Percentiles rank a stretch among this genome's conserved stretches.
These are phyloP conservation scores for Zasmidium angulare DNA, from an alignment of 2,329 filamentous ascomycete species.

Conservation along the genomic window DNA sequence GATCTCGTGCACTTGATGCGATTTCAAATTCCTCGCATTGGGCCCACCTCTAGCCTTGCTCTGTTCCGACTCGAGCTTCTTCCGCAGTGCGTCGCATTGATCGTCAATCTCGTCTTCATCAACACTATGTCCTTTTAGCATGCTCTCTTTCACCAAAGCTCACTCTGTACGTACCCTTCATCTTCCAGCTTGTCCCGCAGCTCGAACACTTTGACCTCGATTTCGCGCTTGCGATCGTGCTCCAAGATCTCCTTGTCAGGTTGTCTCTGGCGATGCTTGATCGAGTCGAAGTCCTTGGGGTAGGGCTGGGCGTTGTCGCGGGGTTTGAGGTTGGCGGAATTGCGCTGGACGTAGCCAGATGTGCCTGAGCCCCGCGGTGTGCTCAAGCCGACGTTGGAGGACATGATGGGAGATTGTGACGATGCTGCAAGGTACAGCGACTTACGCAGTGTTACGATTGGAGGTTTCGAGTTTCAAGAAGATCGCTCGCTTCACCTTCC, in stretches of 20 bases:
- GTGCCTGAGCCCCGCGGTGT: conserved; percentile 94
- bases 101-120: conserved; percentile 91
- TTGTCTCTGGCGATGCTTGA: conserved; percentile 75
- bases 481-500: neutral
- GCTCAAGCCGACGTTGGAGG: conserved; percentile 92
- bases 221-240: conserved; percentile 85
- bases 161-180: conserved; percentile 60
- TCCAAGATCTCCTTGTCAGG: conserved; percentile 92
- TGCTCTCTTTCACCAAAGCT: neutral
- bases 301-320: conserved; percentile 81
- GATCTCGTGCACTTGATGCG: conserved; percentile 93
- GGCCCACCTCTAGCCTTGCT: conserved; percentile 44
- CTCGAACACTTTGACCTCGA: conserved; percentile 93
- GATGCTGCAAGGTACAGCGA: no score
- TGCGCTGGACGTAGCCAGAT: conserved; percentile 96
- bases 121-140: conserved; percentile 49
- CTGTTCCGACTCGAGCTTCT: conserved; percentile 60
- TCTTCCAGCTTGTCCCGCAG: conserved; percentile 89
- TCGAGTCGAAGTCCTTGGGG: conserved; percentile 61
- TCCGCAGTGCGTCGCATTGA: conserved; percentile 65
- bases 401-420: conserved; percentile 61
- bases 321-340: conserved; percentile 81
- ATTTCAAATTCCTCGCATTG: conserved; percentile 66
- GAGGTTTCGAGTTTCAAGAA: no score
- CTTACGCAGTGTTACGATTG: no score